Evolutionary conservation across 1,139 yeast genomes (phyloP).

Genomic region (Arxiozyma heterogenica): DNA sequence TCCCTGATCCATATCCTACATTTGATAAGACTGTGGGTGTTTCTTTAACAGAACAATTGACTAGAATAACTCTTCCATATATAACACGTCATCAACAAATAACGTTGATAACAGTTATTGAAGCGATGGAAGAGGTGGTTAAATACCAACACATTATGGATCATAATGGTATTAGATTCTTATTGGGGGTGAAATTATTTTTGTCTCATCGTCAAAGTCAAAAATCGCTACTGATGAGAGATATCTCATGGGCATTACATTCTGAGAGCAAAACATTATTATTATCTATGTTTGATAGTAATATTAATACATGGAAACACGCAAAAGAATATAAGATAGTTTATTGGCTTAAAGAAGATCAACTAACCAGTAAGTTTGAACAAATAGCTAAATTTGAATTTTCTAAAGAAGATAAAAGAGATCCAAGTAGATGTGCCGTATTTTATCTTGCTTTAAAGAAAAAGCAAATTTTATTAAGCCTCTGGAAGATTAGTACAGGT

Average conservation of each 20-base stretch:
- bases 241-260: slow-evolving; percentile 80
- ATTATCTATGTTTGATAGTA: slow-evolving; percentile 45
- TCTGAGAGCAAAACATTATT: slow-evolving; percentile 68
- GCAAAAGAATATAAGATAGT: slow-evolving; percentile 56
- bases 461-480: slow-evolving; percentile 64
- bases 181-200: slow-evolving; percentile 64
- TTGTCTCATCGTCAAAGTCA: slow-evolving; percentile 44
- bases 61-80: slow-evolving; percentile 62
- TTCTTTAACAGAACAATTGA: slow-evolving; percentile 50
- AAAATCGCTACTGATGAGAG: slow-evolving; percentile 60
- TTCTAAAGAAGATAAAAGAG: slow-evolving; percentile 37
- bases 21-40: slow-evolving; percentile 43
- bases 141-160: slow-evolving; percentile 49
- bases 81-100: slow-evolving; percentile 87
- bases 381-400: slow-evolving; percentile 62
- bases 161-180: slow-evolving; percentile 60
- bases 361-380: slow-evolving; percentile 50
- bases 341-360: slow-evolving; percentile 60
- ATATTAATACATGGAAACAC: slow-evolving; percentile 50
- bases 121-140: slow-evolving; percentile 50
- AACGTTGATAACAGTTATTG: slow-evolving; percentile 62
- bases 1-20: slow-evolving; percentile 35
- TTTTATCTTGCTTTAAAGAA: slow-evolving; percentile 71
- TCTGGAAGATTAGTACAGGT: slow-evolving; percentile 72
- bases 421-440: slow-evolving; percentile 67